Base-by-base conservation (phyloP, 345 rosid species). In the Lepidium sativum region DNA sequence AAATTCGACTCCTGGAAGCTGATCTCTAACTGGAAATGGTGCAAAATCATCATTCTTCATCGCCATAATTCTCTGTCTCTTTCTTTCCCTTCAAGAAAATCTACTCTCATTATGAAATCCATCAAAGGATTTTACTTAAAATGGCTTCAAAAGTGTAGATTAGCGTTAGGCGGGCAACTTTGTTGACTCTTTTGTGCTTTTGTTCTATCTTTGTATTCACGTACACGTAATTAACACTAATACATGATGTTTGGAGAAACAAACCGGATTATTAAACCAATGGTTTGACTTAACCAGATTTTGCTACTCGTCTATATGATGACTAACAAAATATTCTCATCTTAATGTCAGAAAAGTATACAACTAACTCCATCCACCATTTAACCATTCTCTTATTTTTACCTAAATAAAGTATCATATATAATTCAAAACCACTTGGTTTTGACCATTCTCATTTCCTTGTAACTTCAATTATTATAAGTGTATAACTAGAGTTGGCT, bases 1-100 rank as follows among this genome's bases (percentile, higher is more conserved):
- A 68, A 55, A 76, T 31, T 87, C 94, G 25, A 92, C 78, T 52
- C 90, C 96, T 2, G 97, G 97, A 31, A 87, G 97, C 82, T 92
- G 97, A 48, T 85, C 92, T 69, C 81, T 89, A 42, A 83, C 69
- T 1, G 98, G 98, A 75, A 79, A 82, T 0, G 98, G 96, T 32
- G 73, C 79, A 60, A 84, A 81, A 64, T 86, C 98, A 44, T 86
- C 96, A 1, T 2, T 70, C 67, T 86, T 84, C 2, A 63, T 76
- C n/a, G 75, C 79, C 84, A 78, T 78, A 53, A 14, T 14, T 63
- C 67, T 52, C 31, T 63, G 53, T 33, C 42, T 44, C 6, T 62
- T 32, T 34, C 4, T 54, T 17, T 37, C 18, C 27, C 52, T 52
- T 52, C 0, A 21, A 51, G 27, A 25, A 42, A 2, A n/a, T 38